Evolutionary conservation across 495 filamentous ascomycete genomes (phyloP), one percentile per base, ranked within the genome.

Genomic region (Amniculicola lignicola): DNA sequence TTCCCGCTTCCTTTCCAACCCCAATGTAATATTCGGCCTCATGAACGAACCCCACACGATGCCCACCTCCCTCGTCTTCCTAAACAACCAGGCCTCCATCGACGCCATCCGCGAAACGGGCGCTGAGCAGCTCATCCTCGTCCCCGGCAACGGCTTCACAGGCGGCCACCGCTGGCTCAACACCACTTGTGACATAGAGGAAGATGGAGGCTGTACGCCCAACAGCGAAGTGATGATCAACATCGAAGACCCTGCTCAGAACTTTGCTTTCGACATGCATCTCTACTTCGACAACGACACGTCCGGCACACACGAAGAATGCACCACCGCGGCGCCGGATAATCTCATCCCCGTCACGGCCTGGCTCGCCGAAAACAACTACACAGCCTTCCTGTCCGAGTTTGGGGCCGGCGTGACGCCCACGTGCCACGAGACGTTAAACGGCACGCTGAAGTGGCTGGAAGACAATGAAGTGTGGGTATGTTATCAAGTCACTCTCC

Each of bases 1-100:
- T 4, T 45, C 31, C 3, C 56, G 64, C 22, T 67, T 61, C 46
- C 42, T 33, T 1, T 29, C 41, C 15, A 67, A 67, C 49, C 50
- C 50, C 0, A 61, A 64, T n/a, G 57, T 67, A 21, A 67, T 67
- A 15, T 64, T 64, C 50, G 64, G 61, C 22, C 58, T 67, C 28
- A 67, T 67, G 64, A 64, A 66, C 44, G 63, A 66, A 35, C 63
- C 64, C 6, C 64, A 67, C 56, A 54, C 55, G 46, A 64, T 67
- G 64, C 57, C 56, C n/a, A 67, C 61, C 2, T 23, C 33, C 3
- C 55, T 67, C 18, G 38, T 67, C 4, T 50, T 67, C 15, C 37
- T 56, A 11, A 59, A 67, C 49, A 52, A 64, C 43, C 57, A 67
- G 43, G 64, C 64, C 14, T 46, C 44, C 11, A 58, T 67, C 51